Percentiles rank a stretch among this genome's conserved stretches.
phyloP scores from a whole-genome alignment of 257 asterid species.

The Galeopsis tetrahit region DNA sequence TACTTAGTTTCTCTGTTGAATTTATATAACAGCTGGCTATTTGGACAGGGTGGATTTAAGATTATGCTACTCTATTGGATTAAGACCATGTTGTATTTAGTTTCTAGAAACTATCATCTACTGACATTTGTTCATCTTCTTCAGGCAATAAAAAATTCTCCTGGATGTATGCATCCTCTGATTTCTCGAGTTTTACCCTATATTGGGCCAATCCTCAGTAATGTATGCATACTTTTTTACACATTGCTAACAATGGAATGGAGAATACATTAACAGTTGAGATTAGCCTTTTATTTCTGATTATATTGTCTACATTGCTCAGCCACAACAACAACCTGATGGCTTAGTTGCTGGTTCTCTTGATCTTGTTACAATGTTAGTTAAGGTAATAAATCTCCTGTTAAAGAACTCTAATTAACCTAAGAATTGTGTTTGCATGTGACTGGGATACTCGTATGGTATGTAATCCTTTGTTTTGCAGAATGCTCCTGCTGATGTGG shows the following conservation, averaged over 20 bases:
- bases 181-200: constrained; percentile 87
- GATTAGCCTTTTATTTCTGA: constrained; percentile 34
- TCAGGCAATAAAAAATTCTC: constrained; percentile 92
- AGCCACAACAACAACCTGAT: constrained; percentile 94
- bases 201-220: constrained; percentile 76
- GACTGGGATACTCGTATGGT: constrained; percentile 28
- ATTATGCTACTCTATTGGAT: constrained; percentile 25
- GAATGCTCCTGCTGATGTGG: constrained; percentile 86
- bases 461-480: constrained; percentile 41
- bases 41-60: constrained; percentile 21
- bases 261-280: constrained; percentile 23
- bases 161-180: constrained; percentile 90
- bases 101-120: constrained; percentile 16
- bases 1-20: constrained; percentile 6
- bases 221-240: constrained; percentile 53
- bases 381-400: constrained; percentile 57
- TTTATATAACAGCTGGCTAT: background rate
- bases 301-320: constrained; percentile 42
- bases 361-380: constrained; percentile 87
- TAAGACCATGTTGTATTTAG: constrained; percentile 12
- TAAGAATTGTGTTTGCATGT: constrained; percentile 25
- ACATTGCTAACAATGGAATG: constrained; percentile 17
- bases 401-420: constrained; percentile 24
- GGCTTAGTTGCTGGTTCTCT: constrained; percentile 93
- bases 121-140: constrained; percentile 25